Conservation (phyloP, 768 basidiomycete species). For the Suillus cothurnatus region DNA sequence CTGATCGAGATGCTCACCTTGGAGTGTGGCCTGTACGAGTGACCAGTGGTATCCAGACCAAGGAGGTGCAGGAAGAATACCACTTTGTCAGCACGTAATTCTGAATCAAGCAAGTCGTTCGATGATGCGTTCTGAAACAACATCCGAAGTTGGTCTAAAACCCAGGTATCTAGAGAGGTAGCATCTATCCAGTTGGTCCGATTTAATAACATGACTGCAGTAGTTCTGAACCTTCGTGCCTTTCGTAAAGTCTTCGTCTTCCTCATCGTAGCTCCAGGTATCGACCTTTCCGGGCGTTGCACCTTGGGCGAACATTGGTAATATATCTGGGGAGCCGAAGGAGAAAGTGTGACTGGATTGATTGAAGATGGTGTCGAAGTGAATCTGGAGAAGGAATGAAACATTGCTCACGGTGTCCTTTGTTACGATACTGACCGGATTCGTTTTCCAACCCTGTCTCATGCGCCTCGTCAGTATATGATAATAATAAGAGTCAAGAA, state of each 20-base stretch:
- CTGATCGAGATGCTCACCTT: conserved; percentile 40
- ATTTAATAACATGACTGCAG: not conserved
- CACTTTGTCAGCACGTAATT: conserved; percentile 59
- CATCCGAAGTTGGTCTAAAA: conserved; percentile 62
- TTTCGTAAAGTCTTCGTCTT: conserved; percentile 86
- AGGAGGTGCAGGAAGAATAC: conserved; percentile 85
- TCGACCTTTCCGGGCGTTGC: conserved; percentile 69
- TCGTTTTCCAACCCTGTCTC: conserved; percentile 79
- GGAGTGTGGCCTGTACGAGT: conserved; percentile 84
- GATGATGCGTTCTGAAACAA: conserved; percentile 67
- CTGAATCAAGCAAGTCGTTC: conserved; percentile 47
- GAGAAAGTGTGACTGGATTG: conserved; percentile 76
- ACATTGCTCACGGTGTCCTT: not conserved
- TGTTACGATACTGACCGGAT: conserved; percentile 53
- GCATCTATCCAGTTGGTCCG: conserved; percentile 52
- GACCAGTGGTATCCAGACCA: conserved; percentile 85
- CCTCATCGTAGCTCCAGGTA: conserved; percentile 76
- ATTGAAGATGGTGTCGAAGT: conserved; percentile 90
- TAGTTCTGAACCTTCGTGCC: conserved; percentile 40
- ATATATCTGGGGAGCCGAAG: conserved; percentile 87
- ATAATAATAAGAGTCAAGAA: not conserved
- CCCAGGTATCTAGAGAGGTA: conserved; percentile 77
- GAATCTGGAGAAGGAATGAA: conserved; percentile 40
- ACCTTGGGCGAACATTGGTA: conserved; percentile 85
- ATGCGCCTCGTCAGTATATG: not conserved